Evolutionary conservation across 371 early-diverging fungal genomes (phyloP).

Genomic region (Mortierella sp.): DNA sequence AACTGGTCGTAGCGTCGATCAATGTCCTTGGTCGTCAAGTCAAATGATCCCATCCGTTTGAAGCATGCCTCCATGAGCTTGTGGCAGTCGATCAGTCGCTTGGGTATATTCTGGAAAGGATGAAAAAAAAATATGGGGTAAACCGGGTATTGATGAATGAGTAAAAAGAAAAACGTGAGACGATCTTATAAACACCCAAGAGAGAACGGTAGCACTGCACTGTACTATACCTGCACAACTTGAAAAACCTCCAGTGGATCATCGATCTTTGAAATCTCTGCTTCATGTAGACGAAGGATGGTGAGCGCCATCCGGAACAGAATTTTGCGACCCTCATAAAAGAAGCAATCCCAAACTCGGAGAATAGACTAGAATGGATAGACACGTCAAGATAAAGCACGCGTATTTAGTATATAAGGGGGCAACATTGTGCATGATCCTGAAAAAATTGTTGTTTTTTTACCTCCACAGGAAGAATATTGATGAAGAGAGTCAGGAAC

Average conservation of each 20-base stretch:
- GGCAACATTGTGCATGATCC: too few relatives aligned
- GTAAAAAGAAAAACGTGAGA: neutral
- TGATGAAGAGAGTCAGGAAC: constrained; percentile 86
- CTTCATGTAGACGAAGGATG: constrained; percentile 80
- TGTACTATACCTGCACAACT: constrained; percentile 62
- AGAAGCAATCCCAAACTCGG: constrained; percentile 88
- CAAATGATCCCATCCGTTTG: constrained; percentile 62
- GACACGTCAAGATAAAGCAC: neutral
- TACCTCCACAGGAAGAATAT: constrained; percentile 82
- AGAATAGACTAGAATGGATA: constrained; percentile 65
- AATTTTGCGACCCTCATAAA: constrained; percentile 86
- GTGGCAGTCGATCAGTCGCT: constrained; percentile 76
- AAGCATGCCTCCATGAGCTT: constrained; percentile 73
- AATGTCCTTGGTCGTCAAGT: constrained; percentile 68
- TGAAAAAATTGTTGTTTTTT: neutral
- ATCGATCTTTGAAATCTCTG: constrained; percentile 64
- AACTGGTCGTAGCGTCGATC: constrained; percentile 63
- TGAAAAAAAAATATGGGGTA: neutral
- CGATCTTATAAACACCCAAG: neutral
- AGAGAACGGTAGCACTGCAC: neutral
- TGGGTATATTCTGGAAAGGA: constrained; percentile 67
- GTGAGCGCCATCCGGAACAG: constrained; percentile 84
- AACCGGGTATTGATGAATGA: neutral
- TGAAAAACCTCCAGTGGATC: constrained; percentile 78
- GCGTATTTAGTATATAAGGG: neutral